Base-by-base conservation (phyloP, 1,284 basidiomycete genomes). In the Leccinum griseonigrum region DNA sequence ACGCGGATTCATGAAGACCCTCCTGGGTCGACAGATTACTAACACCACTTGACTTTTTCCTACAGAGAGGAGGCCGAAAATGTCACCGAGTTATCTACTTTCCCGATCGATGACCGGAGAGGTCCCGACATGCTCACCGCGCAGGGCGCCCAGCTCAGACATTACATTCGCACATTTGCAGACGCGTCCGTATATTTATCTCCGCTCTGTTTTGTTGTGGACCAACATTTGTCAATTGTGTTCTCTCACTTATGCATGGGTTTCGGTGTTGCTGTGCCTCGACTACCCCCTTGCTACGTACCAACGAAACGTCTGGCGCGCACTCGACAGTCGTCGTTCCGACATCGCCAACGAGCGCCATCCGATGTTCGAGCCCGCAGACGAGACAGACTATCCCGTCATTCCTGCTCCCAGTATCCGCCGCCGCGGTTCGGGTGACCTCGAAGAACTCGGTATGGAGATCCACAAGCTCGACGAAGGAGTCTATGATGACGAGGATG, bases 301-400 rank as follows among this genome's bases (percentile, higher is more conserved):
- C 9, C 9, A 36, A 28, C 14, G 9, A 16, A 26, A 22, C 13
- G 16, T 16, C 22, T 46, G 31, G 36, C 31, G 22, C 18, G 50
- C 22, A 38, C 60, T 32, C 43, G 52, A 56, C 68, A 92, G 91
- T 36, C 94, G 95, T 65, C 92, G 91, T 68, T 91, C 90, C 38
- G 97, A 99, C 78, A 83, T 95, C 62, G 87, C 90, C 70, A 99
- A 99, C 80, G 97, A 99, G 77, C 90, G 93, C 61, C 78, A 98
- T 57, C 97, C 97, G 9, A 75, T 77, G 66, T 85, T 85, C 73
- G 77, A 81, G 67, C 76, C 76, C 34, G 69, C 66, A 18, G 65
- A 66, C 57, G 74, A 75, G 16, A 70, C 72, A 9, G 68, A 71
- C 68, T 77, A 75, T 64, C 79, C 74, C 61, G 82, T 79, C 67